Base-by-base conservation (phyloP, 768 basidiomycete species). In the Russula brevipes region DNA sequence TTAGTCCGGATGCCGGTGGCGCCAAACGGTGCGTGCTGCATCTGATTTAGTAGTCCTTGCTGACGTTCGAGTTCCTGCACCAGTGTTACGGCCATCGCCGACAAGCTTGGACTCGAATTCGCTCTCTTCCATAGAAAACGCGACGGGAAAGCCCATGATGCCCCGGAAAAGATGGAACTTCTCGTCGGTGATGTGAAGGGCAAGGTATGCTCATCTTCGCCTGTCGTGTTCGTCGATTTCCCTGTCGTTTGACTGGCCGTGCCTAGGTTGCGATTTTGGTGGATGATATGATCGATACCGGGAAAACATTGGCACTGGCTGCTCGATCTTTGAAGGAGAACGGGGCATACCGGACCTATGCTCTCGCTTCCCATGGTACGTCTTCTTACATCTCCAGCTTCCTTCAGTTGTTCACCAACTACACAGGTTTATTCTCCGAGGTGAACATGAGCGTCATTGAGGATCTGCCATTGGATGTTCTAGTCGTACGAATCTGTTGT, bases 231-330 rank as follows among this genome's bases (percentile, higher is more conserved):
- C 39, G 33, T 39, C 39, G 33, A 9, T 38, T 39, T 33, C 30
- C 60, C 38, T 46, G 58, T 65, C 66, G 41, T 57, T 61, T 65
- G 63, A 54, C 63, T 60, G 54, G 52, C 24, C 14, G 39, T 51
- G 44, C 10, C 3, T 53, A 94, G 89, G 82, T 94, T 57, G 94
- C 91, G 44, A 92, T 99, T 71, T 82, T 99, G 51, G 92, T 99
- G 39, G 97, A 99, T 73, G 97, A 99, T 72, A 98, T 99, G 96
- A 89, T 97, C 71, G 97, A 99, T 73, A 93, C 92, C 5, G 96
- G 95, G 12, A 82, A 80, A 42, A 98, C 97, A n/a, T 80, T 98
- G 35, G 79, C 84, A 14, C 77, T 96, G 14, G 97, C 97, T 11
- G 86, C 86, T 7, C 83, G 84, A 50, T 90, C 92, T n/a, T 79